Conservation (phyloP, 805 yeast genomes). For the Candida arabinofermentans region DNA sequence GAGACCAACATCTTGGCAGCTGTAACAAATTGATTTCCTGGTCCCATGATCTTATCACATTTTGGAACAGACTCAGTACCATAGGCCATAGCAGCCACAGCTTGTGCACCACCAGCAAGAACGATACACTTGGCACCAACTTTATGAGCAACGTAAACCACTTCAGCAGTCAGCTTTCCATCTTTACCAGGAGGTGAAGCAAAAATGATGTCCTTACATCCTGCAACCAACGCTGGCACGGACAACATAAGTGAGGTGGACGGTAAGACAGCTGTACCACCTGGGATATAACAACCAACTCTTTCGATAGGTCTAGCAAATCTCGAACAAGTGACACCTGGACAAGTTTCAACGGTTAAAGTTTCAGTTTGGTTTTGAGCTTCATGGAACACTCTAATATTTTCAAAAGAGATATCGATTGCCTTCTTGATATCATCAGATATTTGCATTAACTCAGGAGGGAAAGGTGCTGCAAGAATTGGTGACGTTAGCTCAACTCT, state of each 20-base stretch:
- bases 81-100: slow-evolving; percentile 97
- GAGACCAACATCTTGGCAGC: slow-evolving; percentile 98
- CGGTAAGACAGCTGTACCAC: slow-evolving; percentile 98
- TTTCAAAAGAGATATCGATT: slow-evolving; percentile 83
- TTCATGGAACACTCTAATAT: slow-evolving; percentile 86
- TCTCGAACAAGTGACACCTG: slow-evolving; percentile 92
- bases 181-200: slow-evolving; percentile 96
- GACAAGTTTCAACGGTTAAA: slow-evolving; percentile 82
- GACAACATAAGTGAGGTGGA: slow-evolving; percentile 98
- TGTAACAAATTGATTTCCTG: slow-evolving; percentile 98
- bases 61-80: slow-evolving; percentile 92
- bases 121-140: slow-evolving; percentile 89
- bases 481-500: slow-evolving; percentile 72
- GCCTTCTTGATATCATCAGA: slow-evolving; percentile 75
- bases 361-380: slow-evolving; percentile 81
- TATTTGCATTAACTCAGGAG: slow-evolving; percentile 66
- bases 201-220: slow-evolving; percentile 84
- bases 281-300: slow-evolving; percentile 96
- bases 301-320: slow-evolving; percentile 92
- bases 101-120: slow-evolving; percentile 99
- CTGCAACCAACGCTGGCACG: slow-evolving; percentile 97
- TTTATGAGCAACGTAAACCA: slow-evolving; percentile 94
- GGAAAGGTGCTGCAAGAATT: slow-evolving; percentile 83
- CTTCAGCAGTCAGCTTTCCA: slow-evolving; percentile 94
- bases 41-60: slow-evolving; percentile 96